A percentile compares a stretch with the other conserved stretches of the same genome.
Conservation (phyloP, 306 rosid species). For the Vigna trinervia region DNA sequence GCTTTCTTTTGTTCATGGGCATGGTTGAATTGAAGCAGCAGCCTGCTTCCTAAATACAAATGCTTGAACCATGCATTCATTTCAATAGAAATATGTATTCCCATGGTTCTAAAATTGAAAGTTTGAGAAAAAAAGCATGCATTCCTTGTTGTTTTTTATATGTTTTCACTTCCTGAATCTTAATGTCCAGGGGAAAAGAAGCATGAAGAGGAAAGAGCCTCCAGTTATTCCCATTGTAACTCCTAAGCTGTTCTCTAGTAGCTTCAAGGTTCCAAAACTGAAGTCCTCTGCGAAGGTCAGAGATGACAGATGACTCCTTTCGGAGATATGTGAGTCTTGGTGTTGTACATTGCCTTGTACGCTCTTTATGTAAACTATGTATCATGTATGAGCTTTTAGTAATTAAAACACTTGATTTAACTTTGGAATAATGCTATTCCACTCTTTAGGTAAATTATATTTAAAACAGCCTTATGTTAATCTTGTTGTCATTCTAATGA, state of each 20-base stretch:
- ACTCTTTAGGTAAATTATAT: neutral
- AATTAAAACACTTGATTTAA: neutral
- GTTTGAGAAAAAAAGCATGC: neutral
- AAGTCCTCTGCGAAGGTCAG: conserved; percentile 49
- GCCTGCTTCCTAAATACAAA: too few relatives aligned
- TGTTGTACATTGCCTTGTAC: conserved; percentile 10
- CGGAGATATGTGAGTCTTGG: neutral
- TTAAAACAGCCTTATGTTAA: neutral
- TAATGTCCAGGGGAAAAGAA: conserved; percentile 55
- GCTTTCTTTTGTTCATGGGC: neutral
- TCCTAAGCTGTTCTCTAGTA: conserved; percentile 73
- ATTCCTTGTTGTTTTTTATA: neutral
- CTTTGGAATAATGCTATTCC: neutral
- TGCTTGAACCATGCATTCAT: too few relatives aligned
- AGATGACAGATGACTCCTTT: conserved; percentile 30
- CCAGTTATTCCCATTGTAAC: conserved; percentile 42
- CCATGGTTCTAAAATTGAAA: too few relatives aligned
- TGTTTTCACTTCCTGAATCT: neutral
- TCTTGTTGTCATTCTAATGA: neutral
- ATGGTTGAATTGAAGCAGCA: too few relatives aligned
- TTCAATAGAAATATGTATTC: too few relatives aligned
- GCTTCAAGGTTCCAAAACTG: conserved; percentile 83
- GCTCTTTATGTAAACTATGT: conserved; percentile 49
- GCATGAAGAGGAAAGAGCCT: conserved; percentile 66
- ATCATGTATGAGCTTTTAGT: neutral